phyloP scores from a whole-genome alignment of 1,139 yeast genomes.

The Yamadazyma dendronema region DNA sequence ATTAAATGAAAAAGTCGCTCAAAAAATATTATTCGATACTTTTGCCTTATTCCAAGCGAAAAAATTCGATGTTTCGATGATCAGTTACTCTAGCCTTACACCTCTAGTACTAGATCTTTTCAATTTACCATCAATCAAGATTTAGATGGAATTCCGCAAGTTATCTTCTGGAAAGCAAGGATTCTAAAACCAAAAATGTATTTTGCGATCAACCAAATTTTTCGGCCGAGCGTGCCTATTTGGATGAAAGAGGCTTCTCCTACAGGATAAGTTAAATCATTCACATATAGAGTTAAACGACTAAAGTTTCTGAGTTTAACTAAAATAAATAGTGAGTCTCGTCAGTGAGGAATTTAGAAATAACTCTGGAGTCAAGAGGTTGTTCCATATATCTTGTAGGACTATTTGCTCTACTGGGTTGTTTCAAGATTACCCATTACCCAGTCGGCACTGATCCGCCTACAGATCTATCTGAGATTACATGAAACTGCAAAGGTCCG shows the following conservation, averaged over 20 bases:
- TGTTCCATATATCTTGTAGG: no score
- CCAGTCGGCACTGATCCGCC: no score
- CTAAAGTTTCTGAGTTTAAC: background rate
- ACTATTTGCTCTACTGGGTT: no score
- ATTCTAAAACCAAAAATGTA: background rate
- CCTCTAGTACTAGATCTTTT: no score
- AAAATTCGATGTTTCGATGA: no score
- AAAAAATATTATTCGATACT: no score
- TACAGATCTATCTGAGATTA: no score
- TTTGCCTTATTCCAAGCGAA: no score
- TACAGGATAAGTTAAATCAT: background rate
- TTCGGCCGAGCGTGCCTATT: background rate
- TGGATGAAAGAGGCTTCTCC: background rate
- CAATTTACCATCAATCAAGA: background rate
- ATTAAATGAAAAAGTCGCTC: background rate
- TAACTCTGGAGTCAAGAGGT: no score
- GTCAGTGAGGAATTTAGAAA: no score
- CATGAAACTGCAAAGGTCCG: no score
- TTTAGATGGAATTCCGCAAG: background rate
- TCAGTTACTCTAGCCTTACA: background rate
- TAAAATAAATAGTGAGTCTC: background rate
- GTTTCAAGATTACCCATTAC: no score
- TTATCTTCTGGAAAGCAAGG: background rate
- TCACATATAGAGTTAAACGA: background rate
- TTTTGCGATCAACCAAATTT: background rate